A percentile compares a stretch with the other conserved stretches of the same genome.
Evolutionary conservation across 495 filamentous ascomycete genomes (phyloP).

Genomic region (Daldinia caldariorum): DNA sequence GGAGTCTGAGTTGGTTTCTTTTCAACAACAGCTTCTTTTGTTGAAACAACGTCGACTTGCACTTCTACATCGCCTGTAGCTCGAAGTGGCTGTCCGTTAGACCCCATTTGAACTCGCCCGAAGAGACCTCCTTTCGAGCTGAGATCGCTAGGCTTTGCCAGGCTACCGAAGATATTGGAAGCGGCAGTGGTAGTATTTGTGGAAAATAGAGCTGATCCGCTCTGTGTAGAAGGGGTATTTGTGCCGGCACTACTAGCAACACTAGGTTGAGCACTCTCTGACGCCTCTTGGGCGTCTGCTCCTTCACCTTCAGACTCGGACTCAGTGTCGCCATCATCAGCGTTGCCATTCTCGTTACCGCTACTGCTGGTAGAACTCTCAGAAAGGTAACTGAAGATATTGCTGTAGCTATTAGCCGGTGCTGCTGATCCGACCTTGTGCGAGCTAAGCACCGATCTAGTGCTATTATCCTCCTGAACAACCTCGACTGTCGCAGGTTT

Average conservation of each 20-base stretch:
- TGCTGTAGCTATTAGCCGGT: conserved; percentile 46
- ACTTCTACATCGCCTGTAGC: conserved; percentile 52
- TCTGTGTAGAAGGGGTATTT: conserved; percentile 49
- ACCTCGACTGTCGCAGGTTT: conserved; percentile 24
- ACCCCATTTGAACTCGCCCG: conserved; percentile 53
- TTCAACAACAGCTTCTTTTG: conserved; percentile 13
- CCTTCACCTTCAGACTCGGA: conserved; percentile 55
- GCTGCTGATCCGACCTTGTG: conserved; percentile 31
- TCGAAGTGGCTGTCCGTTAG: conserved; percentile 45
- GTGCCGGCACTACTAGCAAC: conserved; percentile 46
- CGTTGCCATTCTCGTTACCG: conserved; percentile 56
- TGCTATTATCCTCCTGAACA: neutral
- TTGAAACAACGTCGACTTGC: conserved; percentile 37
- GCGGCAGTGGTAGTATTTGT: conserved; percentile 35
- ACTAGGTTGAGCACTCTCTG: conserved; percentile 48
- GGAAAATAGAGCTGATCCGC: conserved; percentile 35
- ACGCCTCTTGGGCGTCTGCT: conserved; percentile 52
- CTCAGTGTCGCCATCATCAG: conserved; percentile 59
- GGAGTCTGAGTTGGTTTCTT: conserved; percentile 37
- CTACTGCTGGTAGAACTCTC: conserved; percentile 60
- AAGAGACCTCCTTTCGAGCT: conserved; percentile 57
- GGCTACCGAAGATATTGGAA: conserved; percentile 67
- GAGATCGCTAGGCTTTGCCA: conserved; percentile 56
- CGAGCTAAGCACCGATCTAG: conserved; percentile 31
- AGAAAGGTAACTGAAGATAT: conserved; percentile 72